Evolutionary conservation across 225 moss, liverwort and hornwort genomes (phyloP).

Genomic region (Polytrichum formosum): DNA sequence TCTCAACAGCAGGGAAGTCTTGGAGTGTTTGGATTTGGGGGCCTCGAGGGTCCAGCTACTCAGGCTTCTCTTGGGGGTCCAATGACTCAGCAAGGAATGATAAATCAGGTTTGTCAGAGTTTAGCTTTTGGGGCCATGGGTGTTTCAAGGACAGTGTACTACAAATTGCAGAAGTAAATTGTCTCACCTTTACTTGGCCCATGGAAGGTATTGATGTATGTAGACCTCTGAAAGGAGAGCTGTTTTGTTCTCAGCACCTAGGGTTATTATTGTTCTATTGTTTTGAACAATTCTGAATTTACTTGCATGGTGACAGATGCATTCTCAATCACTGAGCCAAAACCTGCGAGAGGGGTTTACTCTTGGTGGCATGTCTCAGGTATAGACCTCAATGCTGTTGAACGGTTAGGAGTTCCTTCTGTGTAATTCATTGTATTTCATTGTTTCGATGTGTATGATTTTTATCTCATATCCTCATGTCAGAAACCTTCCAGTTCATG

Average conservation of each 20-base stretch:
- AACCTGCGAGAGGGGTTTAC: constrained; percentile 90
- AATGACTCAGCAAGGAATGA: constrained; percentile 81
- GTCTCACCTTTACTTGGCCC: too few species aligned
- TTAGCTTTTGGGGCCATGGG: too few species aligned
- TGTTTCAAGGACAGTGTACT: too few species aligned
- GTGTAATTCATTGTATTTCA: too few species aligned
- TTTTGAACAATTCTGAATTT: neutral
- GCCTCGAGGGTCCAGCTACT: constrained; percentile 81
- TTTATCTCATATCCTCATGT: too few species aligned
- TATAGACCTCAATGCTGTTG: constrained; percentile 5
- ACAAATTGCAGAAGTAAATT: too few species aligned
- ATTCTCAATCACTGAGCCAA: constrained; percentile 80
- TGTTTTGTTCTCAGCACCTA: neutral
- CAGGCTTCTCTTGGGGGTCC: constrained; percentile 87
- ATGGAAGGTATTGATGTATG: neutral
- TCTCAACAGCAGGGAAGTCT: constrained; percentile 75
- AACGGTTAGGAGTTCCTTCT: too few species aligned
- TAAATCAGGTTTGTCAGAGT: constrained; percentile 57
- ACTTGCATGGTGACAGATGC: constrained; percentile 37
- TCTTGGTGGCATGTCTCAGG: constrained; percentile 95
- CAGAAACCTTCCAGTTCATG: too few species aligned
- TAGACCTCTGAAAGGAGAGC: neutral
- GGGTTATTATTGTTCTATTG: neutral
- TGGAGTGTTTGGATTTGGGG: constrained; percentile 77
- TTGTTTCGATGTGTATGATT: too few species aligned